Conservation (phyloP, 805 yeast species). For the Candida namnaoensis region DNA sequence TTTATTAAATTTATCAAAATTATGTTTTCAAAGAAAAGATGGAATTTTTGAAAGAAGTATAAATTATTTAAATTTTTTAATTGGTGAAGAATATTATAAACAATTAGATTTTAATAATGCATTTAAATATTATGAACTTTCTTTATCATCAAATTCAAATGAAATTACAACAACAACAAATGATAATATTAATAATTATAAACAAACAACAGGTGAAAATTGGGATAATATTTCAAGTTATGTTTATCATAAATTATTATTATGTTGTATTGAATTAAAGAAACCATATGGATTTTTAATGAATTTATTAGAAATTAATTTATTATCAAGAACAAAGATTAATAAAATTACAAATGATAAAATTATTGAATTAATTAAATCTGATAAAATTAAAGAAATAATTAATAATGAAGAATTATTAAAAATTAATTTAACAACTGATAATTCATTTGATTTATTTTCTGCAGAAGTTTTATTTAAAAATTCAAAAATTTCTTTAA, state of each 20-base stretch:
- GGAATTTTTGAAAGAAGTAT: conserved; percentile 27
- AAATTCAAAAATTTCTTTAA: conserved; percentile 8
- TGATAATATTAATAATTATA: too few species aligned
- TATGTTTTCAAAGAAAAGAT: conserved; percentile 26
- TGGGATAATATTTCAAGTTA: conserved; percentile 29
- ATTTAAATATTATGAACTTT: conserved; percentile 28
- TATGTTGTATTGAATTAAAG: conserved; percentile 25
- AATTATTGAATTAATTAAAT: background rate
- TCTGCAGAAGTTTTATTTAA: conserved; percentile 15
- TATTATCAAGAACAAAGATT: conserved; percentile 11
- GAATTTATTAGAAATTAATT: conserved; percentile 23
- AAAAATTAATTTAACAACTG: conserved; percentile 15
- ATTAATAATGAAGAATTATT: conserved; percentile 1
- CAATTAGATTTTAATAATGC: conserved; percentile 29
- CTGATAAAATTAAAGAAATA: background rate
- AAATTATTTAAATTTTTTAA: conserved; percentile 34
- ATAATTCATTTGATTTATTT: conserved; percentile 16
- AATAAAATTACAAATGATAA: background rate
- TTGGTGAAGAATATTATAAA: conserved; percentile 39
- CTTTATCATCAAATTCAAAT: conserved; percentile 11
- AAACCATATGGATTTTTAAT: conserved; percentile 23
- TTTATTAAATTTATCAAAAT: conserved; percentile 26
- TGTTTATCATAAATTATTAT: conserved; percentile 27
- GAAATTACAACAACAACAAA: too few species aligned
- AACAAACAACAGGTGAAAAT: conserved; percentile 21